A percentile compares a stretch with the other conserved stretches of the same genome.
Evolutionary conservation across 1,284 basidiomycete genomes (phyloP).

Genomic region (Anthracocystis walkeri): DNA sequence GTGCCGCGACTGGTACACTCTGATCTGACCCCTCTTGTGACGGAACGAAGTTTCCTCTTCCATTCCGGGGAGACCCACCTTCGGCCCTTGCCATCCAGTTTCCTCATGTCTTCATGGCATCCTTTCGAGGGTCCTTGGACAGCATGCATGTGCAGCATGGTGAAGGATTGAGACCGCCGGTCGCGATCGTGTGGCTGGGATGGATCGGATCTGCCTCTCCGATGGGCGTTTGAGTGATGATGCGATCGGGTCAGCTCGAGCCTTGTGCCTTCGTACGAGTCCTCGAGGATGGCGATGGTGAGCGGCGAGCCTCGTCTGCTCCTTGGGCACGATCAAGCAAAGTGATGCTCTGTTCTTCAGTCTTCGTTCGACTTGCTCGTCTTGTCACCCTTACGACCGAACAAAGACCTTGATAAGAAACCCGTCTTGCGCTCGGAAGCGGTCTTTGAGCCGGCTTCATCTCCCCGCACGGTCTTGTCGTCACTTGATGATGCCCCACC

Average conservation of each 20-base stretch:
- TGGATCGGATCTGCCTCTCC: slow-evolving; percentile 1
- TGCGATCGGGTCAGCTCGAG: background rate
- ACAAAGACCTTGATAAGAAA: background rate
- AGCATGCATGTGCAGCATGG: background rate
- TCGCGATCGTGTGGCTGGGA: background rate
- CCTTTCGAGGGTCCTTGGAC: background rate
- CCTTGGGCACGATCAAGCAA: no score
- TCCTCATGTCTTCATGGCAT: background rate
- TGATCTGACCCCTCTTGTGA: background rate
- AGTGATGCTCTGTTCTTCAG: no score
- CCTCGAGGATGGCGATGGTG: background rate
- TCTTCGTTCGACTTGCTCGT: no score
- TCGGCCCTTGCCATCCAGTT: slow-evolving; percentile 13
- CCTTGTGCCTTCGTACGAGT: background rate
- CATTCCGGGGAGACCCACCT: background rate
- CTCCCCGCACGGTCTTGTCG: background rate
- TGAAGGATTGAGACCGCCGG: slow-evolving; percentile 4
- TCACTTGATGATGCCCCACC: background rate
- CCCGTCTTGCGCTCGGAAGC: background rate
- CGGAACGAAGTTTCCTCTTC: slow-evolving; percentile 4
- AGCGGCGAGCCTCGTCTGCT: background rate
- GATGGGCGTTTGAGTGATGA: background rate
- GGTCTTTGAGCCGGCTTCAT: background rate
- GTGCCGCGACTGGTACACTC: slow-evolving; percentile 3
- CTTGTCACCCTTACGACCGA: slow-evolving; percentile 6